A percentile compares a stretch with the other conserved stretches of the same genome.
phyloP scores from a whole-genome alignment of 2,329 filamentous ascomycete genomes.

The Huntiella omanensis region DNA sequence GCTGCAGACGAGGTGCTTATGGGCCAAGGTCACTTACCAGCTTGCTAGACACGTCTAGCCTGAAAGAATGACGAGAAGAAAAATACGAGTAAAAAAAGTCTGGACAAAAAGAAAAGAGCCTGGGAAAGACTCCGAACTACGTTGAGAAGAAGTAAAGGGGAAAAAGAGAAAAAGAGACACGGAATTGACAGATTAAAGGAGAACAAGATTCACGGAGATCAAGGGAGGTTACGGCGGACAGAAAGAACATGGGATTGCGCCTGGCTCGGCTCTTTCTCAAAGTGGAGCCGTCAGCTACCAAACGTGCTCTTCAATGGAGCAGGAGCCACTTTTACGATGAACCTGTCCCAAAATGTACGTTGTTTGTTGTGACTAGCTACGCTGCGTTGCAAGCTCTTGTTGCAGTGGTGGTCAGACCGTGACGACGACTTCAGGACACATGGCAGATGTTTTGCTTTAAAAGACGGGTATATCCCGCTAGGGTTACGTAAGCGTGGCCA shows the following conservation, averaged over 20 bases:
- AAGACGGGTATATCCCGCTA: too few relatives aligned
- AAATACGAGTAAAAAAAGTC: constrained; percentile 3
- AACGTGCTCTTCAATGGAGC: too few relatives aligned
- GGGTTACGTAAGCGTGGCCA: too few relatives aligned
- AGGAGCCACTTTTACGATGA: too few relatives aligned
- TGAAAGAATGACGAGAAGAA: constrained; percentile 10
- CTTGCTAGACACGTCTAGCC: neutral
- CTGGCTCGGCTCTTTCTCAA: too few relatives aligned
- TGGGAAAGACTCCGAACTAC: neutral
- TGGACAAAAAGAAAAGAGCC: constrained; percentile 10
- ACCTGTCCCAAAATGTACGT: too few relatives aligned
- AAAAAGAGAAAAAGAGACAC: constrained; percentile 11
- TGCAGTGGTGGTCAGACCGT: neutral
- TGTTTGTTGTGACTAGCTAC: too few relatives aligned
- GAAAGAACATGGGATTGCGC: too few relatives aligned
- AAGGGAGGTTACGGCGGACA: too few relatives aligned
- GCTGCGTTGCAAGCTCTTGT: neutral
- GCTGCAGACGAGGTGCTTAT: neutral
- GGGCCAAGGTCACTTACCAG: neutral
- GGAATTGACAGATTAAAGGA: constrained; percentile 10
- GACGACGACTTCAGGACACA: constrained; percentile 8
- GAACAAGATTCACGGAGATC: constrained; percentile 2
- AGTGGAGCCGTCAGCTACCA: too few relatives aligned
- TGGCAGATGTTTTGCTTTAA: constrained; percentile 5
- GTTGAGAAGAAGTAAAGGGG: constrained; percentile 10